These are phyloP conservation scores for Albatrellus ellisii DNA, from an alignment of 768 basidiomycete species.

Conservation along the genomic window DNA sequence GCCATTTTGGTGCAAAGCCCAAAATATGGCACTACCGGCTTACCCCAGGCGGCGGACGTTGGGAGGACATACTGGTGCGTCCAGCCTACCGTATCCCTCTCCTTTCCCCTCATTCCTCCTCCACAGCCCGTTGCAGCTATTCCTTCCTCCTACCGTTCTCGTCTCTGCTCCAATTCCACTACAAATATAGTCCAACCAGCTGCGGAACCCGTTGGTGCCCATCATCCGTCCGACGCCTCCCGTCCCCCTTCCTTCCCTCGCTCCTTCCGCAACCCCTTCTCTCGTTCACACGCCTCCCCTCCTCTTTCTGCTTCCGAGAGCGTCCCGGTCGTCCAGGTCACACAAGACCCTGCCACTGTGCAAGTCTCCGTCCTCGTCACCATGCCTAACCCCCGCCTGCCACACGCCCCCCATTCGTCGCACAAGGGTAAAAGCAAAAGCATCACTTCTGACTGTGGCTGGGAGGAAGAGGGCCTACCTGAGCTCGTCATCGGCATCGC, in stretches of 20 bases:
- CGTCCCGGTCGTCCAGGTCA: neutral
- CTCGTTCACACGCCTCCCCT: neutral
- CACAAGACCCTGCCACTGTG: constrained; percentile 10
- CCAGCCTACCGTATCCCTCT: neutral
- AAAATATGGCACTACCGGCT: constrained; percentile 36
- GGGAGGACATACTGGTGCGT: constrained; percentile 39
- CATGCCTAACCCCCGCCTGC: constrained; percentile 33
- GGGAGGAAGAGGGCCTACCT: constrained; percentile 25
- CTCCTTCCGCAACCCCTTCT: constrained; percentile 5
- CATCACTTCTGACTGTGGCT: constrained; percentile 11
- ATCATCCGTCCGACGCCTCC: neutral
- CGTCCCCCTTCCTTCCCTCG: neutral
- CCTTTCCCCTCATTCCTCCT: neutral
- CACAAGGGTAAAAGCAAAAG: constrained; percentile 17
- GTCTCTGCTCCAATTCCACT: neutral
- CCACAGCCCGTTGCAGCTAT: neutral
- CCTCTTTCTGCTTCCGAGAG: neutral
- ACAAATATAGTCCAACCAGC: neutral
- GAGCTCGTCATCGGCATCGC: constrained; percentile 37
- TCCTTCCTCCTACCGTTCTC: neutral
- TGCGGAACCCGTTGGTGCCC: neutral
- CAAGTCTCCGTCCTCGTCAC: constrained; percentile 45
- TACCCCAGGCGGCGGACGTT: constrained; percentile 18
- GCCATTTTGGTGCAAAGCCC: constrained; percentile 34
- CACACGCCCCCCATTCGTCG: constrained; percentile 3